Percentiles rank a stretch among this genome's conserved stretches.
These are phyloP conservation scores for Debaryomyces subglobosus DNA, from an alignment of 1,139 yeast genomes.

Conservation along the genomic window DNA sequence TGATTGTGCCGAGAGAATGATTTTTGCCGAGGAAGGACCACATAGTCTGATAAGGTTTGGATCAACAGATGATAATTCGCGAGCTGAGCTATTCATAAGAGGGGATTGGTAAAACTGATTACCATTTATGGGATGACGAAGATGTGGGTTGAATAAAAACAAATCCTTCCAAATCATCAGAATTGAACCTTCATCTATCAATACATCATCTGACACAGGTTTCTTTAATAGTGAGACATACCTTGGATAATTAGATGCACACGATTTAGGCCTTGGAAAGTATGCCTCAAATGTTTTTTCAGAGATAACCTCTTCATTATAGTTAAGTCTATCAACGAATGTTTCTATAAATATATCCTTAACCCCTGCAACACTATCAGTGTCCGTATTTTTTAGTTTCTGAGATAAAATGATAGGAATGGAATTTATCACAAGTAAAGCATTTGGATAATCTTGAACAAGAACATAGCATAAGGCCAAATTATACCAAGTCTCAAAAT, in stretches of 20 bases:
- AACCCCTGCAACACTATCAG: constrained; percentile 31
- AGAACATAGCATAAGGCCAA: constrained; percentile 39
- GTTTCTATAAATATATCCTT: constrained; percentile 33
- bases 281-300: constrained; percentile 34
- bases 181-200: constrained; percentile 27
- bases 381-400: constrained; percentile 17
- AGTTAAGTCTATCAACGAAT: constrained; percentile 26
- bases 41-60: constrained; percentile 31
- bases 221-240: constrained; percentile 1
- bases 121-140: constrained; percentile 43
- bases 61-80: constrained; percentile 43
- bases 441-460: constrained; percentile 31
- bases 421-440: constrained; percentile 38
- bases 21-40: constrained; percentile 33
- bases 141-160: constrained; percentile 32
- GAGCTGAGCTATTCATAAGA: constrained; percentile 33
- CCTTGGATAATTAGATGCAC: constrained; percentile 10
- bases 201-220: constrained; percentile 4
- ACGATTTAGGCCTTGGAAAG: constrained; percentile 35
- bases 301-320: constrained; percentile 30
- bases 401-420: constrained; percentile 32
- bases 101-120: constrained; percentile 42
- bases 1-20: constrained; percentile 36
- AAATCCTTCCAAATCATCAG: constrained; percentile 36
- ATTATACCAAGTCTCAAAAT: constrained; percentile 46